These are phyloP conservation scores for Mycena leptocephala DNA, from an alignment of 768 basidiomycete genomes.

Conservation along the genomic window DNA sequence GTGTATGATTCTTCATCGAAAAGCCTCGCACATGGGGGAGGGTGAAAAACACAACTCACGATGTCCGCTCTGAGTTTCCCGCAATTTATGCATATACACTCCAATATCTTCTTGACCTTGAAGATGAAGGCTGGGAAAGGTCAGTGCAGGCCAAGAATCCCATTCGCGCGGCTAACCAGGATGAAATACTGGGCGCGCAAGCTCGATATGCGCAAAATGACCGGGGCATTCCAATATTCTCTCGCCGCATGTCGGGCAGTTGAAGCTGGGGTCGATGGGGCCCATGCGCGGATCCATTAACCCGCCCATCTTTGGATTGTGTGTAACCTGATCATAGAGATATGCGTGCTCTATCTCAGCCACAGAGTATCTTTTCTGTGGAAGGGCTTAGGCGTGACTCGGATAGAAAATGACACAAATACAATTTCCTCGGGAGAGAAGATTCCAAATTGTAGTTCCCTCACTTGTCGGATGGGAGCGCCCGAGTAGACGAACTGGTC, in stretches of 20 bases:
- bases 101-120: constrained; percentile 99
- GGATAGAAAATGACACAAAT: constrained; percentile 51
- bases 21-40: constrained; percentile 69
- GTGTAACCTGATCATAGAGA: constrained; percentile 96
- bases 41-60: constrained; percentile 88
- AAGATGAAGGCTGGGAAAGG: constrained; percentile 88
- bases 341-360: constrained; percentile 99
- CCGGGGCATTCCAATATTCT: constrained; percentile 99
- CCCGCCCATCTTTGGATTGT: constrained; percentile 93
- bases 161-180: constrained; percentile 74
- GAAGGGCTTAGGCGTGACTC: constrained; percentile 37
- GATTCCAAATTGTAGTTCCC: constrained; percentile 98
- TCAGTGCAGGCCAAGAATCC: constrained; percentile 19
- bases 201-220: constrained; percentile 98
- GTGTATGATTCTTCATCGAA: constrained; percentile 62
- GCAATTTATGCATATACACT: constrained; percentile 98
- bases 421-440: constrained; percentile 99
- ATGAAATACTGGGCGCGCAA: constrained; percentile 96
- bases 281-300: constrained; percentile 99
- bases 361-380: constrained; percentile 99
- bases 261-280: constrained; percentile 97
- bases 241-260: constrained; percentile 99
- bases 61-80: constrained; percentile 97
- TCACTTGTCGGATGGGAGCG: constrained; percentile 95
- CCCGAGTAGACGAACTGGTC: constrained; percentile 94